These are phyloP conservation scores for Candida gorgasii DNA, from an alignment of 805 yeast genomes.

Conservation along the genomic window DNA sequence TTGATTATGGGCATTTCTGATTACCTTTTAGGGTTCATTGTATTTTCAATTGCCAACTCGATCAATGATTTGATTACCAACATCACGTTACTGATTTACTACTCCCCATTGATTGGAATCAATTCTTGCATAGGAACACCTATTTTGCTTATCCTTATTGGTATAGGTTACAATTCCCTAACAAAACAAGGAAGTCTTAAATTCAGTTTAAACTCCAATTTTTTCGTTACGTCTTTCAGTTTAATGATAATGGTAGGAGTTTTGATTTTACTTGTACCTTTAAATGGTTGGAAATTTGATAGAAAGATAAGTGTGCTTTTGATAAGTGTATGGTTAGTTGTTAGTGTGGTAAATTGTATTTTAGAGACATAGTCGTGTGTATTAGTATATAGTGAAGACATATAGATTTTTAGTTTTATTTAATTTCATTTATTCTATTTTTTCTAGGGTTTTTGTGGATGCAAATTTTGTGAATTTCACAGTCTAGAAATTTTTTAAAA, in stretches of 20 bases:
- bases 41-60: conserved; percentile 52
- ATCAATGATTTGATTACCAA: conserved; percentile 55
- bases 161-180: conserved; percentile 50
- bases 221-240: conserved; percentile 26
- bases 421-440: too few species aligned
- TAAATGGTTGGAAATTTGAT: conserved; percentile 36
- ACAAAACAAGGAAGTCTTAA: conserved; percentile 19
- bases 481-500: too few species aligned
- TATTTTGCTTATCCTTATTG: conserved; percentile 47
- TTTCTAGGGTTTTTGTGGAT: too few species aligned
- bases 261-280: conserved; percentile 28
- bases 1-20: conserved; percentile 45
- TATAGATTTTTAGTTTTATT: too few species aligned
- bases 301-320: conserved; percentile 27
- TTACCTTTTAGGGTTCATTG: conserved; percentile 48
- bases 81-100: conserved; percentile 43
- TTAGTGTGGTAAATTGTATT: conserved; percentile 21
- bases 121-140: conserved; percentile 60
- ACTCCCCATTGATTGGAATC: conserved; percentile 41
- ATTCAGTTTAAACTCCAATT: conserved; percentile 24
- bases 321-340: conserved; percentile 19
- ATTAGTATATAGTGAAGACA: not conserved
- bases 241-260: conserved; percentile 24
- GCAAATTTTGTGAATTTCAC: too few species aligned
- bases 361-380: conserved; percentile 1